Evolutionary conservation across 441 rosid species (phyloP), one percentile per base, ranked within the genome.

Genomic region (Gossypium lobatum): DNA sequence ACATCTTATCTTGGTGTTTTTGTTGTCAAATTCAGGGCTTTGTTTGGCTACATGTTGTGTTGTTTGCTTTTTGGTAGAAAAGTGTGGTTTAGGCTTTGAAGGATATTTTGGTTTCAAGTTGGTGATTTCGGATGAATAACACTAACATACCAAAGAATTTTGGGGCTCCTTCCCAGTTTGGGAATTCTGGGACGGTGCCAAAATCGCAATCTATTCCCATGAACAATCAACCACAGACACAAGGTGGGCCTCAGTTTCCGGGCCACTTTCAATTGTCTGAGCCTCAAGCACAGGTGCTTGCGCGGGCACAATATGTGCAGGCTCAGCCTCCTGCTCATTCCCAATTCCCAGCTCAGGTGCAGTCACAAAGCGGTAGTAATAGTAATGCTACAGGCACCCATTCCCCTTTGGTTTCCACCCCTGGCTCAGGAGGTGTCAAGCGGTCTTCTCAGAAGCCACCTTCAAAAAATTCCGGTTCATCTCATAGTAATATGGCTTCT

Each of bases 191-290:
- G 18, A 68, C 70, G n/a, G 66, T 71, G 64, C 31, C 82, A 11
- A 85, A 83, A 52, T 50, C 79, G 28, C 87, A 84, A 50, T 61
- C 84, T 21, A 61, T 64, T 76, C 59, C 83, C 8, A 13, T 69
- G 67, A 88, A 80, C 74, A 84, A 77, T 64, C 84, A 83, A 59
- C 75, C 88, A 69, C 93, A 85, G 2, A 10, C 76, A 9, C 91
- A 74, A 28, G 81, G 79, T 20, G 88, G 81, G 34, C 57, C 86
- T 34, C 74, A 76, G 34, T 87, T 83, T 76, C 86, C 86, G 0
- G 93, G 93, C 17, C 96, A 88, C 80, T 87, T 89, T 85, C 87
- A 85, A 79, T 76, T 86, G 78, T 83, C 91, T 14, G 92, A 91
- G 31, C 86, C 92, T 3, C 93, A 85, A 64, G 78, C 85, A 14